Evolutionary conservation across 2,329 filamentous ascomycete genomes (phyloP), one percentile per base, ranked within the genome.

Genomic region (Dactylellina drechsleri): DNA sequence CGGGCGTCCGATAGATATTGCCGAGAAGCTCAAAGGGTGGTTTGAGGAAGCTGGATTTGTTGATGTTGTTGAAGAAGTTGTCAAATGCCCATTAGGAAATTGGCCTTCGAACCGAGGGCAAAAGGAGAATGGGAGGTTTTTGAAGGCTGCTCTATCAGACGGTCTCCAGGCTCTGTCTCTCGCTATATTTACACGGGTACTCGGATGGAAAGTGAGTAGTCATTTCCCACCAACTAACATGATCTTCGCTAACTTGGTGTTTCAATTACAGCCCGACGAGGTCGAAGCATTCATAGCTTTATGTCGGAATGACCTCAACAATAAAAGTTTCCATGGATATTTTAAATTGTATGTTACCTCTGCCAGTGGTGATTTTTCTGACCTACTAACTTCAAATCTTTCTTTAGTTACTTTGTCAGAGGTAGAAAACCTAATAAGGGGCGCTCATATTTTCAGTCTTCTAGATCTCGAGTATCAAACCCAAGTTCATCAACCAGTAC

Each of bases 1-100:
- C 54, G 82, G 81, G 0, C 81, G 81, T n/a, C 79, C 80, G 0
- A 77, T 82, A 5, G 78, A 79, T 36, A 80, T 83, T 20, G 83
- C 82, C 43, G 36, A 80, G 36, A 66, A 81, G 12, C 81, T 83
- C 43, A 81, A 82, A 73, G 79, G 82, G 49, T 82, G 83, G 64
- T 82, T 88, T 77, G 80, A 81, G 2, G 84, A 85, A 12, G 85
- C 84, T 0, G 87, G 87, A 0, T 88, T 88, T 76, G 81, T 82
- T 52, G 83, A 87, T 64, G 83, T 89, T 0, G 80, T 80, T 0
- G 84, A 87, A 78, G 80, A 82, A 1, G 78, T 84, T 4, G 85
- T 82, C 77, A 85, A 84, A 79, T 84, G 86, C 81, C 86, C 86
- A 0, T 82, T 82, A 40, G 86, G 85, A 77, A 79, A 82, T 10